Evolutionary conservation across 2,329 filamentous ascomycete species (phyloP).

Genomic region (Alternaria consortialis): DNA sequence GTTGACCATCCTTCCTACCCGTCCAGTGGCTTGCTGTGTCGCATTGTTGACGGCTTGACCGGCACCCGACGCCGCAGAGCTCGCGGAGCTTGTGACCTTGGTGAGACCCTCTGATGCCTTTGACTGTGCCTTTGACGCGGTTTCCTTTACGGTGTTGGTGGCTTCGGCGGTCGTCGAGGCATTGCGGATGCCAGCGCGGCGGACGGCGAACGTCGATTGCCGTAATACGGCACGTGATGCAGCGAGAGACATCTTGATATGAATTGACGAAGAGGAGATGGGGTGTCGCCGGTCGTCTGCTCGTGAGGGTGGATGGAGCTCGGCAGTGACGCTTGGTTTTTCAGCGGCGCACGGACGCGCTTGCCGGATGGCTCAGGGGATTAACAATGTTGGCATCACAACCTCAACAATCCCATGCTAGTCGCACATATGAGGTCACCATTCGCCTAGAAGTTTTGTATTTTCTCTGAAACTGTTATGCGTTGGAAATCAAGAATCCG

Average conservation of each 20-base stretch:
- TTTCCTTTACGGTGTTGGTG: conserved; percentile 58
- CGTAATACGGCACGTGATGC: conserved; percentile 58
- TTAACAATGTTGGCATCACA: conserved; percentile 10
- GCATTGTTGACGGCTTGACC: conserved; percentile 63
- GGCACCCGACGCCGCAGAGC: conserved; percentile 77
- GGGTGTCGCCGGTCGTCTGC: conserved; percentile 27
- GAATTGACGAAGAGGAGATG: conserved; percentile 30
- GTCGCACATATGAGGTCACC: not conserved
- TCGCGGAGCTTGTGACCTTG: conserved; percentile 80
- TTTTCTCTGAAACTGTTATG: not conserved
- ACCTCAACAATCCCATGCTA: not conserved
- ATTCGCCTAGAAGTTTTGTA: not conserved
- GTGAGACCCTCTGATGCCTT: conserved; percentile 87
- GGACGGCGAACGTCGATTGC: conserved; percentile 54
- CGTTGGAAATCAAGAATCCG: not conserved
- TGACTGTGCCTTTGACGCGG: conserved; percentile 68
- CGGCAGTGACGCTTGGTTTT: conserved; percentile 31
- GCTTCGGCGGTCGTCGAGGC: conserved; percentile 60
- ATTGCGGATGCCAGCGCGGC: conserved; percentile 57
- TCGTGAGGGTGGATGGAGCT: conserved; percentile 24
- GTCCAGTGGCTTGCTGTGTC: conserved; percentile 63
- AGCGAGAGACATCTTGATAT: conserved; percentile 57
- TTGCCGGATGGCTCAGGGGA: conserved; percentile 26
- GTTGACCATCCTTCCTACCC: conserved; percentile 71
- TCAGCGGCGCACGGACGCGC: conserved; percentile 25